phyloP scores from a whole-genome alignment of 2,329 filamentous ascomycete genomes.

The Xylaria sp. region DNA sequence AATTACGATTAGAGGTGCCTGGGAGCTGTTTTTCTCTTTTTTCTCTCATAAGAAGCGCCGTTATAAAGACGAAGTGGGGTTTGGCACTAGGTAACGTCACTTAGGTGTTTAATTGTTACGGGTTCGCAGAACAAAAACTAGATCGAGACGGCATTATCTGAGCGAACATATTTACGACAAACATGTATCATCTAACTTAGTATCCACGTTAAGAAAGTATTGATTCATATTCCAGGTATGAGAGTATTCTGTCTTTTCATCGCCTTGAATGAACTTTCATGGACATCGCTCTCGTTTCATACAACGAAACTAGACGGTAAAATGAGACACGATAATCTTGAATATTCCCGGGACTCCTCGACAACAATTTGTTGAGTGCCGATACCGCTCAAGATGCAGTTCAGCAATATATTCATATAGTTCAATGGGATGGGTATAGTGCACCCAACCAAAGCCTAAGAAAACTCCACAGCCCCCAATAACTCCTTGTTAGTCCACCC shows the following conservation, averaged over 20 bases:
- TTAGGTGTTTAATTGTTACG: constrained; percentile 17
- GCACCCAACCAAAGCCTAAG: constrained; percentile 18
- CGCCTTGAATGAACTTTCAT: neutral
- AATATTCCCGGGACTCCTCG: neutral
- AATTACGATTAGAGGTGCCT: neutral
- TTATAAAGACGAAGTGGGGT: constrained; percentile 32
- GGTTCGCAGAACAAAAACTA: constrained; percentile 10
- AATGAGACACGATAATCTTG: neutral
- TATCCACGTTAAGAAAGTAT: neutral
- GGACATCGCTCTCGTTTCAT: neutral
- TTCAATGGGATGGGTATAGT: constrained; percentile 33
- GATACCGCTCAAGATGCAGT: neutral
- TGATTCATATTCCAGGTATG: neutral
- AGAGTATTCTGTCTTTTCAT: neutral
- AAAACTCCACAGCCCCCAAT: constrained; percentile 17
- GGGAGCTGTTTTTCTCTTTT: neutral
- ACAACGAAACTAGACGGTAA: neutral
- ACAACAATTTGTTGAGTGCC: neutral
- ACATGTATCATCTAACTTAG: neutral
- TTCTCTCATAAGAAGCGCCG: neutral
- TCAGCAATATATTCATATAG: constrained; percentile 8
- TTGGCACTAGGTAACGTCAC: constrained; percentile 29
- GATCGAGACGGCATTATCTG: neutral
- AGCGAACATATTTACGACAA: neutral
- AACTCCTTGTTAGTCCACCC: constrained; percentile 24